Base-by-base conservation (phyloP, 2,329 filamentous ascomycete genomes). In the Cordyceps militaris region DNA sequence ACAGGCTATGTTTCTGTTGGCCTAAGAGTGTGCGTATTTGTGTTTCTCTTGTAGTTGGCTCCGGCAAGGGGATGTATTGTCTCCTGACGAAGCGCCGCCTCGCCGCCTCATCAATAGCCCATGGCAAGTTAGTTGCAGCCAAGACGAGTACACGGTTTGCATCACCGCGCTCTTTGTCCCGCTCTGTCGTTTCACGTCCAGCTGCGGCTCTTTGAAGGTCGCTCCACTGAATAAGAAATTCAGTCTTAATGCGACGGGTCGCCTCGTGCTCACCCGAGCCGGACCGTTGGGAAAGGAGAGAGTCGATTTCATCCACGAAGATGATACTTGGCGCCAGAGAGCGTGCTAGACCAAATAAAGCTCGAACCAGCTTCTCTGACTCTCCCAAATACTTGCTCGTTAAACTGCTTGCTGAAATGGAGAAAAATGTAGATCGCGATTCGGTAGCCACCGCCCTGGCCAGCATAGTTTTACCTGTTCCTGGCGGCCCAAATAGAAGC, bases 381-480 rank as follows among this genome's bases (percentile, higher is more conserved):
- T 99, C 94, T 46, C 94, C 94, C 10, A 97, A 81, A 71, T 93
- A 99, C 73, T 99, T 99, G 67, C 89, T 95, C 1, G 93, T 97
- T 63, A 99, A 75, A 65, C 89, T 96, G 68, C 91, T 96, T 16
- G 94, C 91, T 5, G 91, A 96, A 57, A 99, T 96, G 14, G 92
- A 95, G 74, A 99, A 97, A 73, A 97, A 99, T 0, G 95, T 96
- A 11, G 91, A 96, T 65, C 86, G 88, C 1, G 90, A 96, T 71
- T 99, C 94, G 0, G 94, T 97, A 1, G 94, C 94, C 0, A 97
- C 93, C n/a, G 71, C 91, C 62, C 94, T 84, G 10, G 94, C 94
- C 38, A 99, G 78, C 94, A 99, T 99, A 0, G 94, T 99, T 73
- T 99, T 99, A 54, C 94, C 94, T 0, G 94, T 99, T n/a, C 94